These are phyloP conservation scores for Mariannaea sp. DNA, from an alignment of 2,329 filamentous ascomycete genomes.

Conservation along the genomic window DNA sequence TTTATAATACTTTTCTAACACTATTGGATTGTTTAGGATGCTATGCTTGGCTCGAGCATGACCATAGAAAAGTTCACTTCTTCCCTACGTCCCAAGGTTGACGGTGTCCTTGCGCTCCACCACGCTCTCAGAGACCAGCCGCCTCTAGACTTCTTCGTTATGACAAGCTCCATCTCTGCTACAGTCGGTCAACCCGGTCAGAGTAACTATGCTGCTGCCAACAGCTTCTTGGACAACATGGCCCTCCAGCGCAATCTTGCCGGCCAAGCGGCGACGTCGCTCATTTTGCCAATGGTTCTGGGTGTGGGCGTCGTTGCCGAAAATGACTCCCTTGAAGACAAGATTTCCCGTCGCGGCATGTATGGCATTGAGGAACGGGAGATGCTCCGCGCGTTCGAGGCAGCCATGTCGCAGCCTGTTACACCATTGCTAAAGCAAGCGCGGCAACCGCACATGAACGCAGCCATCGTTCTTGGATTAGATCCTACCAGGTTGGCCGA, in stretches of 20 bases:
- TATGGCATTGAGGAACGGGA: not conserved
- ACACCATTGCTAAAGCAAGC: too few species aligned
- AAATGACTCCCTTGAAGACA: not conserved
- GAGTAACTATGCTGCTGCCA: conserved; percentile 46
- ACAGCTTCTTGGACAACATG: conserved; percentile 37
- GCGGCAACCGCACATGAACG: too few species aligned
- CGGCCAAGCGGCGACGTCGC: conserved; percentile 3
- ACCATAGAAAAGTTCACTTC: too few species aligned
- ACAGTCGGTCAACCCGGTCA: conserved; percentile 42
- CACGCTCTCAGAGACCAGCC: too few species aligned
- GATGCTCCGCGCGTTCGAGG: not conserved
- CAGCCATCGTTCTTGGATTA: too few species aligned
- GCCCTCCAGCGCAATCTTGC: conserved; percentile 17
- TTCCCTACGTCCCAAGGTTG: too few species aligned
- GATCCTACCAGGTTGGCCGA: too few species aligned
- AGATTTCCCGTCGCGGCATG: not conserved
- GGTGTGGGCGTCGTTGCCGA: conserved; percentile 20
- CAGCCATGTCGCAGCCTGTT: not conserved
- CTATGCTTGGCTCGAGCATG: conserved; percentile 11
- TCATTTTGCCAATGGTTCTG: conserved; percentile 25
- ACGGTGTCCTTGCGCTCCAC: too few species aligned
- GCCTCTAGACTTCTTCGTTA: conserved; percentile 45
- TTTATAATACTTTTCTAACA: too few species aligned
- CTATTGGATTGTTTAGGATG: too few species aligned
- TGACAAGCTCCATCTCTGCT: conserved; percentile 42